Evolutionary conservation across 768 basidiomycete species (phyloP).

Genomic region (Myochromella boudieri): DNA sequence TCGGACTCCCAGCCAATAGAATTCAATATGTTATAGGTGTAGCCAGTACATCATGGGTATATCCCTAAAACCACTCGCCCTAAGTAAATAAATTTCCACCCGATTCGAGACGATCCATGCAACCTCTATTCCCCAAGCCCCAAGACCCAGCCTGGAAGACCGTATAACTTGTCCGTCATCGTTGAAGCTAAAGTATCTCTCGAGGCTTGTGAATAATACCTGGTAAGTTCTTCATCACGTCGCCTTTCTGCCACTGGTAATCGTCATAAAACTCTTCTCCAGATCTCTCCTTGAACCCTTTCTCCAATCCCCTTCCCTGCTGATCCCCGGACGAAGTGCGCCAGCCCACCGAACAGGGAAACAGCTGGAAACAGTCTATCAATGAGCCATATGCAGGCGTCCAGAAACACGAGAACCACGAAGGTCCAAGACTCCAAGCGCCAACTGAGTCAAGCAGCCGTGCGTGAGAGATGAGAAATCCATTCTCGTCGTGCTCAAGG

Average conservation of each 20-base stretch:
- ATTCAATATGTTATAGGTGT: too few relatives aligned
- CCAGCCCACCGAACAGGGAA: not conserved
- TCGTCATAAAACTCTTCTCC: not conserved
- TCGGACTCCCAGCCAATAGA: too few relatives aligned
- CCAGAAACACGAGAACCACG: constrained; percentile 3
- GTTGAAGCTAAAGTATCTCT: too few relatives aligned
- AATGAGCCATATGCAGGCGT: not conserved
- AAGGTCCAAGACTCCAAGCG: constrained; percentile 5
- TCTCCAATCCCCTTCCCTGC: not conserved
- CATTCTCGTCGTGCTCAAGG: not conserved
- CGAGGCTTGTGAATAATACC: not conserved
- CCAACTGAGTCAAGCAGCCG: constrained; percentile 2
- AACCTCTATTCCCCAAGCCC: too few relatives aligned
- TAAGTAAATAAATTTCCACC: too few relatives aligned
- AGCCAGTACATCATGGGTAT: too few relatives aligned
- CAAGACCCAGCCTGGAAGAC: too few relatives aligned
- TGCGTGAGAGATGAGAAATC: not conserved
- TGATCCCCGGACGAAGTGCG: not conserved
- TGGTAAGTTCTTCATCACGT: not conserved
- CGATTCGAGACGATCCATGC: too few relatives aligned
- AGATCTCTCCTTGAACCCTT: not conserved
- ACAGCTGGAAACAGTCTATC: not conserved
- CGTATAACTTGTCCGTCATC: too few relatives aligned
- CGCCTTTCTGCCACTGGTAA: not conserved
- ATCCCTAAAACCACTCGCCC: too few relatives aligned